Base-by-base conservation (phyloP, 2,329 filamentous ascomycete species). In the Fusarium kyushuense region DNA sequence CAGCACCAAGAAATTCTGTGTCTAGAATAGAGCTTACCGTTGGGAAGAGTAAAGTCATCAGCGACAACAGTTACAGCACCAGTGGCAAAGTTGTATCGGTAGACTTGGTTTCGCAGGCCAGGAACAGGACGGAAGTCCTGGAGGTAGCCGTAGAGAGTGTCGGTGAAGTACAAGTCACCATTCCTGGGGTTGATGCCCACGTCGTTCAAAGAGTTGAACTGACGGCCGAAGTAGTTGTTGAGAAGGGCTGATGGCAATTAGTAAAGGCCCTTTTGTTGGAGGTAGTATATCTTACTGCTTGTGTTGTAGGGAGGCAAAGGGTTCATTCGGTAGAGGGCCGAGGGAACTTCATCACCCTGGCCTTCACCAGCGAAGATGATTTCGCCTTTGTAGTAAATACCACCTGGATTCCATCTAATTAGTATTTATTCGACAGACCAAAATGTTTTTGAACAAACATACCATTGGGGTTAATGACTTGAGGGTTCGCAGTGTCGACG, bases 171-270 rank as follows among this genome's bases (percentile, higher is more conserved):
- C 16, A 90, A 74, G 23, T 86, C 83, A 30, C 82, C 81, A 54
- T 84, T 88, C 16, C 76, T 73, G 40, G 86, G 81, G 67, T 89
- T 82, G 62, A 87, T 74, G 2, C 82, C 80, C 0, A 86, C 80
- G 60, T 90, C 87, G 70, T 89, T 89, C 12, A 88, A 74, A 0
- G 86, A 88, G 74, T 83, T 87, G 78, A 89, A 89, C 40, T 84
- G 80, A 3, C 86, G 82, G 32, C 87, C 87, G 53, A 86, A 86
- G 74, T 81, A 90, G 74, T 86, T 87, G 70, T 87, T 87, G 17
- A 90, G 58, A 8, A 90, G 76, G 2, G 84, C 82, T 80, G 2
- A 0, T 2, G 1, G 10, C 1, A 0, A 4, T 65, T 17, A 65
- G 61, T 4, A 4, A 3, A 4, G 1, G 30, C 0, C 2, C 42